Percentiles rank a stretch among this genome's conserved stretches.
Conservation (phyloP, 2,329 filamentous ascomycete species). For the Akanthomyces uredinophilus region DNA sequence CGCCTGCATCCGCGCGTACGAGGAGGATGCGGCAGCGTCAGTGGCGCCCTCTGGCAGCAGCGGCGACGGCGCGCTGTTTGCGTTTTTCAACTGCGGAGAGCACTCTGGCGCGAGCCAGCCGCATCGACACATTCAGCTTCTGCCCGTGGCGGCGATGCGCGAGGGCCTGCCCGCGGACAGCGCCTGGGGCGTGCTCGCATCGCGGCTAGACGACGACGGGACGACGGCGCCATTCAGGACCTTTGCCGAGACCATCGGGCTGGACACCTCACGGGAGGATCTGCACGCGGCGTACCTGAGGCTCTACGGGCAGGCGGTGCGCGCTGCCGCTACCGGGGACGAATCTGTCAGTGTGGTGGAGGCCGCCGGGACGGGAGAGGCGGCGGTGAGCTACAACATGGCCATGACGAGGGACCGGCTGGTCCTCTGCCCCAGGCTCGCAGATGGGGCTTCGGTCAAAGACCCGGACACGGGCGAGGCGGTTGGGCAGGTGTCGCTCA, state of each 20-base stretch:
- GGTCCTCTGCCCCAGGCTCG: slow-evolving; percentile 49
- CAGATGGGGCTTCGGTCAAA: slow-evolving; percentile 41
- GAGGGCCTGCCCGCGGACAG: slow-evolving; percentile 37
- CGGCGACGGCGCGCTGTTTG: slow-evolving; percentile 43
- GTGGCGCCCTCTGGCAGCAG: slow-evolving; percentile 5
- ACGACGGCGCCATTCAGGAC: slow-evolving; percentile 38
- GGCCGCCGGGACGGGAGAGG: slow-evolving; percentile 31
- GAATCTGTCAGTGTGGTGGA: no score
- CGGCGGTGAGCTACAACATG: slow-evolving; percentile 59
- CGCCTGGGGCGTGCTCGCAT: slow-evolving; percentile 46
- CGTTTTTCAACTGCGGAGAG: slow-evolving; percentile 65
- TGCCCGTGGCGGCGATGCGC: slow-evolving; percentile 60
- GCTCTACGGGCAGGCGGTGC: slow-evolving; percentile 42
- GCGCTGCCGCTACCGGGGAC: slow-evolving; percentile 26
- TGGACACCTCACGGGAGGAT: slow-evolving; percentile 30
- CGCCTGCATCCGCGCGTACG: slow-evolving; percentile 56
- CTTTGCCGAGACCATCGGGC: slow-evolving; percentile 36
- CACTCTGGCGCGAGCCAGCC: slow-evolving; percentile 68
- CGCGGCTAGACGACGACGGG: slow-evolving; percentile 25
- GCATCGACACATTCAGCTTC: slow-evolving; percentile 67
- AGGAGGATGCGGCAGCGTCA: slow-evolving; percentile 14
- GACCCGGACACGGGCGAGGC: slow-evolving; percentile 26
- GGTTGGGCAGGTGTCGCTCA: slow-evolving; percentile 45
- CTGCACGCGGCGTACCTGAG: slow-evolving; percentile 40
- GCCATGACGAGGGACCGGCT: slow-evolving; percentile 51